These are phyloP conservation scores for Hypomyces perniciosus DNA, from an alignment of 2,329 filamentous ascomycete species.

Conservation along the genomic window DNA sequence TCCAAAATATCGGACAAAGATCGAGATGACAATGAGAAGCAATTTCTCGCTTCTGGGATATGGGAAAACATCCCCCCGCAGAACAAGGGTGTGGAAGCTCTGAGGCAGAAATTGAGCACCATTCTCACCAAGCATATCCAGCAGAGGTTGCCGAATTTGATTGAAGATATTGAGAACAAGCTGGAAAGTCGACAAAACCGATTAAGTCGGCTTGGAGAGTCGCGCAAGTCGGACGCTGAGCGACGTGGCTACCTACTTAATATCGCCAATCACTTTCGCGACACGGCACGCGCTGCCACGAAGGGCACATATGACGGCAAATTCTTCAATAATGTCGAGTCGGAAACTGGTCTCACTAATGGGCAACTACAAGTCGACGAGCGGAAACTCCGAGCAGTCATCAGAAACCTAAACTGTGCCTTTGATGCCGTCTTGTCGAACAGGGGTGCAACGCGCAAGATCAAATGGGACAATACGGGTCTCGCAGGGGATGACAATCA, in stretches of 20 bases:
- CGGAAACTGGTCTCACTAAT: background rate
- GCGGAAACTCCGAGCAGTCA: slow-evolving; percentile 24
- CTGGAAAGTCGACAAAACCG: slow-evolving; percentile 13
- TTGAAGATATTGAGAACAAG: slow-evolving; percentile 21
- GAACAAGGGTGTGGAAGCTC: slow-evolving; percentile 24
- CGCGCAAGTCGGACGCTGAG: slow-evolving; percentile 19
- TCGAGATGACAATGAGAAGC: slow-evolving; percentile 26
- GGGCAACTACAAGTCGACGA: background rate
- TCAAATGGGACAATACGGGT: slow-evolving; percentile 9
- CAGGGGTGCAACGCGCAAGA: slow-evolving; percentile 18
- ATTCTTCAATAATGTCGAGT: slow-evolving; percentile 29
- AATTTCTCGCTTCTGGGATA: slow-evolving; percentile 25
- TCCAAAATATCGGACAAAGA: background rate
- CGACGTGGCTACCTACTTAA: slow-evolving; percentile 28
- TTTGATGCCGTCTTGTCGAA: slow-evolving; percentile 24
- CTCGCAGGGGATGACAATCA: background rate
- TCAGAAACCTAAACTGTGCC: slow-evolving; percentile 25
- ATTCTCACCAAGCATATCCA: slow-evolving; percentile 26
- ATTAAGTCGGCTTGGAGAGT: slow-evolving; percentile 12
- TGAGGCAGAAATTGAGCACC: slow-evolving; percentile 29
- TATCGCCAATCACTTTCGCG: slow-evolving; percentile 32
- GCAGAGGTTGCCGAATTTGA: slow-evolving; percentile 21
- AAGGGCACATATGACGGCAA: slow-evolving; percentile 25
- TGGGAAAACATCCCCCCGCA: slow-evolving; percentile 26
- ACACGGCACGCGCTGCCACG: slow-evolving; percentile 22